phyloP scores from a whole-genome alignment of 2,329 filamentous ascomycete genomes.

The Basipetospora chlamydospora region DNA sequence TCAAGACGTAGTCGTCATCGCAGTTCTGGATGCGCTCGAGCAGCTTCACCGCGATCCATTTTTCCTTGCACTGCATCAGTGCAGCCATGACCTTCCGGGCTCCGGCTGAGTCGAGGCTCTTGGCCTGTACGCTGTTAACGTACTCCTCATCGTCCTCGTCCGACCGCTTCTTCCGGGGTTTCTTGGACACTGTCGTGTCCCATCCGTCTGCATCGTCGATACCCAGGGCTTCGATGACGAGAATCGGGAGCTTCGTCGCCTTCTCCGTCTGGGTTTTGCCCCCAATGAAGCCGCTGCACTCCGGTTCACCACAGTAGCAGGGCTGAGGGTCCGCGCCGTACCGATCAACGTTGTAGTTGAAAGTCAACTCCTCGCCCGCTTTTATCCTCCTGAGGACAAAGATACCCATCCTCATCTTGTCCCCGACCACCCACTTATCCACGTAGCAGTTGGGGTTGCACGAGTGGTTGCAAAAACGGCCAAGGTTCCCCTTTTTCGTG shows the following conservation, averaged over 20 bases:
- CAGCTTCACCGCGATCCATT: constrained; percentile 96
- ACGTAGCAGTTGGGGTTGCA: constrained; percentile 99
- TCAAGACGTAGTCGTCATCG: constrained; percentile 73
- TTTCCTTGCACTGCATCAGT: constrained; percentile 95
- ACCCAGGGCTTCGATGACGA: constrained; percentile 86
- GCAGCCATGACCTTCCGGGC: constrained; percentile 93
- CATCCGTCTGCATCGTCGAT: constrained; percentile 87
- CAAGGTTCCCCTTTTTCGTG: constrained; percentile 90
- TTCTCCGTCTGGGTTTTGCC: constrained; percentile 96
- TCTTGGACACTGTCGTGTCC: constrained; percentile 82
- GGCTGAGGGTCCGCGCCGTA: constrained; percentile 95
- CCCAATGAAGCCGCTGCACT: constrained; percentile 92
- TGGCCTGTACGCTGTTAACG: constrained; percentile 73
- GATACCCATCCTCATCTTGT: constrained; percentile 97
- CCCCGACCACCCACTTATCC: constrained; percentile 97
- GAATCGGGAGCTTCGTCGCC: constrained; percentile 77
- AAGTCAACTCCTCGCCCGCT: constrained; percentile 87
- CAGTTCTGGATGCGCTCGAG: constrained; percentile 76
- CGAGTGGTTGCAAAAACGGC: constrained; percentile 96
- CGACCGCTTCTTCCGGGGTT: constrained; percentile 80
- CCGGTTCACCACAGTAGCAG: constrained; percentile 89
- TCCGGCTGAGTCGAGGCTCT: constrained; percentile 63
- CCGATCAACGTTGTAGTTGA: constrained; percentile 98
- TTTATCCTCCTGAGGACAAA: constrained; percentile 78
- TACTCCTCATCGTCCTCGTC: constrained; percentile 93